phyloP scores from a whole-genome alignment of 1,284 basidiomycete species.

The Trametes polyzona region DNA sequence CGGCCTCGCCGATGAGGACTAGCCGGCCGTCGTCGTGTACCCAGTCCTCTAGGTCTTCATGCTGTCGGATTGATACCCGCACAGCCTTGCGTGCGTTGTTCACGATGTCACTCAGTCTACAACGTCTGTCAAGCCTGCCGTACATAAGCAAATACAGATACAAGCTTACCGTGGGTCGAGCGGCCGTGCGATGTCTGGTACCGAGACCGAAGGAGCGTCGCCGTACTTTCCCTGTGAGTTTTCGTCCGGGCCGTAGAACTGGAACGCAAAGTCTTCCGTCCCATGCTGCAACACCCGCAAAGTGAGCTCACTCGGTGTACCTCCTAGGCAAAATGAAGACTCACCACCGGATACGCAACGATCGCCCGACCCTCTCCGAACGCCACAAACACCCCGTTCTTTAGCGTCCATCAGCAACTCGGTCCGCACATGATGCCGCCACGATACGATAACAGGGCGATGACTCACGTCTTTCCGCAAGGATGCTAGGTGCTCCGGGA shows the following conservation, averaged over 20 bases:
- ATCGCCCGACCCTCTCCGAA: constrained; percentile 43
- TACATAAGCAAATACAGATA: neutral
- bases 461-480: constrained; percentile 32
- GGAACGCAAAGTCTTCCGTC: constrained; percentile 21
- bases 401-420: neutral
- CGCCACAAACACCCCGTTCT: constrained; percentile 46
- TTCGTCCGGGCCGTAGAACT: constrained; percentile 23
- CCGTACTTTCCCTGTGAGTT: constrained; percentile 19
- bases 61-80: constrained; percentile 17
- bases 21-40: constrained; percentile 32
- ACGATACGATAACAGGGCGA: neutral
- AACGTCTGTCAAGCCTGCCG: neutral
- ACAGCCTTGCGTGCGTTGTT: constrained; percentile 22
- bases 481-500: constrained; percentile 39
- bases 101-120: constrained; percentile 46
- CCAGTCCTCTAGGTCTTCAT: constrained; percentile 35
- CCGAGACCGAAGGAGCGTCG: constrained; percentile 13
- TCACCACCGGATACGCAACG: constrained; percentile 45
- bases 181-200: constrained; percentile 1
- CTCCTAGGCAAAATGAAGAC: neutral
- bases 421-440: neutral
- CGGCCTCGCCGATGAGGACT: constrained; percentile 43
- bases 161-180: constrained; percentile 50
- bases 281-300: constrained; percentile 6
- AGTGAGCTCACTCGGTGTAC: neutral